A percentile compares a stretch with the other conserved stretches of the same genome.
Conservation (phyloP, 176 grass and related monocot species). For the Aegilops bicornis region DNA sequence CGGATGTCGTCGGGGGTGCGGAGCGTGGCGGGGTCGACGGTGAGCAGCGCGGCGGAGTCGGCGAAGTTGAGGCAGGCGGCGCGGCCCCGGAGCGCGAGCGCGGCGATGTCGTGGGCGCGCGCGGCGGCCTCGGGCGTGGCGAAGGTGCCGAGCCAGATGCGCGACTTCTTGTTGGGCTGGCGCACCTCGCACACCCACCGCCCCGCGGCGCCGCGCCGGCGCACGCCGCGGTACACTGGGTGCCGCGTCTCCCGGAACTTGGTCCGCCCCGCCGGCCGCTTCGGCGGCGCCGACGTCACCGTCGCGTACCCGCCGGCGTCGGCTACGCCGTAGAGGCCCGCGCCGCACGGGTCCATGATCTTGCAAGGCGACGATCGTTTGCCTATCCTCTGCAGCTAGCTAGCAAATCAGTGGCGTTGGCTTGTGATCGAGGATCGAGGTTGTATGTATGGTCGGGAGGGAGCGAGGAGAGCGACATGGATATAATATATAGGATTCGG, state of each 20-base stretch:
- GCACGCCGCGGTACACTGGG: too few relatives aligned
- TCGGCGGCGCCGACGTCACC: too few relatives aligned
- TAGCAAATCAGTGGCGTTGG: neutral
- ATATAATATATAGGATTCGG: conserved; percentile 47
- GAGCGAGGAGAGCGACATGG: neutral
- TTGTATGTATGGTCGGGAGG: neutral
- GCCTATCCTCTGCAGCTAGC: neutral
- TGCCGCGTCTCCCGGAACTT: too few relatives aligned
- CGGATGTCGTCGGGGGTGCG: conserved; percentile 62
- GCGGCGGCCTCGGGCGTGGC: conserved; percentile 76
- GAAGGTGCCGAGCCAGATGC: conserved; percentile 93
- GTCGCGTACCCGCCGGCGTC: too few relatives aligned
- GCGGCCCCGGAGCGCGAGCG: conserved; percentile 56
- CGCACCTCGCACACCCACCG: conserved; percentile 84
- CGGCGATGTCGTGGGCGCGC: conserved; percentile 77
- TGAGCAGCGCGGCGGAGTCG: conserved; percentile 54
- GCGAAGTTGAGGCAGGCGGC: conserved; percentile 78
- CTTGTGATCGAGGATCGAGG: neutral
- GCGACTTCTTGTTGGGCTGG: conserved; percentile 85
- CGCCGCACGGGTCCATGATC: neutral
- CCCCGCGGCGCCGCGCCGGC: neutral
- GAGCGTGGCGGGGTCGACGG: conserved; percentile 48
- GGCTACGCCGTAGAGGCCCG: too few relatives aligned
- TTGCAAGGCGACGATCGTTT: neutral
- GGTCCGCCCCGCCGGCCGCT: too few relatives aligned